phyloP scores from a whole-genome alignment of 2,329 filamentous ascomycete species.

The Talaromyces funiculosus region DNA sequence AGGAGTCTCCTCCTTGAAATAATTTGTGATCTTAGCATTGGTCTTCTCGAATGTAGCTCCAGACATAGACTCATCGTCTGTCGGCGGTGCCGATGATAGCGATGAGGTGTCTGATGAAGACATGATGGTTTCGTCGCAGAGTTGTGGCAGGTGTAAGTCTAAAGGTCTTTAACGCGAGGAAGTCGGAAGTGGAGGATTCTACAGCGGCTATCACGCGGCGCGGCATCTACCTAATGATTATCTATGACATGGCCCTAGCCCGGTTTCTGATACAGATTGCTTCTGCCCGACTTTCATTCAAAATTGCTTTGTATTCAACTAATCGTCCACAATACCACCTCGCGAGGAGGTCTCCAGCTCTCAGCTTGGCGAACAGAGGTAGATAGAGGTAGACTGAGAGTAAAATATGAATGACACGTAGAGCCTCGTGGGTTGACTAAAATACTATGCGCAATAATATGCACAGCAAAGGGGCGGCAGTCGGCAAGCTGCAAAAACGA shows the following conservation, averaged over 20 bases:
- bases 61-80: slow-evolving; percentile 51
- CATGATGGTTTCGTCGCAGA: slow-evolving; percentile 28
- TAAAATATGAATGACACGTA: not conserved
- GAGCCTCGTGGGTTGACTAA: not conserved
- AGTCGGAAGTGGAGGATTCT: slow-evolving; percentile 20
- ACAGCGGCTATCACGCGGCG: slow-evolving; percentile 28
- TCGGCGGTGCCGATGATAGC: slow-evolving; percentile 54
- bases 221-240: slow-evolving; percentile 20
- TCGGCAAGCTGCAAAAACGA: not conserved
- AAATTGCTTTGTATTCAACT: slow-evolving; percentile 6
- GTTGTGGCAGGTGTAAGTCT: slow-evolving; percentile 26
- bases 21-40: slow-evolving; percentile 41
- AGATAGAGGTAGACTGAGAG: not conserved
- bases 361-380: not conserved
- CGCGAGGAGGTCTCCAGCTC: not conserved
- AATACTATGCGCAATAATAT: not conserved
- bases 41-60: slow-evolving; percentile 32
- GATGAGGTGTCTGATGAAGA: slow-evolving; percentile 52
- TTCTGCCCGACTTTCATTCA: not conserved
- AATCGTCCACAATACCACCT: not conserved
- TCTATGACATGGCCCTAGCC: slow-evolving; percentile 20
- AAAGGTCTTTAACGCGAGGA: slow-evolving; percentile 13
- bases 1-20: slow-evolving; percentile 52
- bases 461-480: not conserved
- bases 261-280: not conserved